Conservation (phyloP, 2,329 filamentous ascomycete species). For the Sordariomycetes sp. region DNA sequence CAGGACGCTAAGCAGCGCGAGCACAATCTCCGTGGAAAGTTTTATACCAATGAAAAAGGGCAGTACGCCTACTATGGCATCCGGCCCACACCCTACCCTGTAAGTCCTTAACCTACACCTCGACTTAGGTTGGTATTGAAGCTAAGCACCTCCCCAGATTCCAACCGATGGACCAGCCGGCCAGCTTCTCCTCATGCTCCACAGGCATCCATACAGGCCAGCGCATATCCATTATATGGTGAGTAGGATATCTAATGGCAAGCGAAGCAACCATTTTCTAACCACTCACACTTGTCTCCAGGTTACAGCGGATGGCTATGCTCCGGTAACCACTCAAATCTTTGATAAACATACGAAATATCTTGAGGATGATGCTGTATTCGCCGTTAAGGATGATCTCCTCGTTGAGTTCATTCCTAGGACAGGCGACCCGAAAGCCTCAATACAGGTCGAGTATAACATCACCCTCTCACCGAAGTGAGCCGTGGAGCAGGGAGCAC, state of each 20-base stretch:
- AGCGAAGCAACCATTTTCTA: no score
- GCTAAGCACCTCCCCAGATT: constrained; percentile 9
- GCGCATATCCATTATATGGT: constrained; percentile 29
- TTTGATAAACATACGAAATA: constrained; percentile 49
- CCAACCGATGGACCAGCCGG: constrained; percentile 22
- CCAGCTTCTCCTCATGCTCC: constrained; percentile 21
- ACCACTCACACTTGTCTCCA: constrained; percentile 4
- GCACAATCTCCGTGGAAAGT: constrained; percentile 59
- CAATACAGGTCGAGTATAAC: constrained; percentile 52
- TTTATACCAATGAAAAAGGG: constrained; percentile 54
- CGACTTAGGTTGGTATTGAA: constrained; percentile 6
- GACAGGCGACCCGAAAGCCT: constrained; percentile 32
- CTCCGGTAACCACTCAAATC: constrained; percentile 56
- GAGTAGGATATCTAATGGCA: no score
- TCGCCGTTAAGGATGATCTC: constrained; percentile 36
- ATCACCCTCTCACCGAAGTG: constrained; percentile 37
- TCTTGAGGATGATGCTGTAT: constrained; percentile 30
- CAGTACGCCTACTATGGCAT: constrained; percentile 48
- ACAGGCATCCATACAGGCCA: constrained; percentile 24
- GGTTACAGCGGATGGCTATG: constrained; percentile 42
- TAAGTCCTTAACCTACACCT: constrained; percentile 23
- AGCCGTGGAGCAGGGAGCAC: no score
- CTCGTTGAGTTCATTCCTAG: constrained; percentile 23
- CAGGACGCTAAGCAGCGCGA: constrained; percentile 56
- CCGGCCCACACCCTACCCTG: constrained; percentile 37